Evolutionary conservation across 2,329 filamentous ascomycete genomes (phyloP), one percentile per base, ranked within the genome.

Genomic region (Fusarium oxysporum): DNA sequence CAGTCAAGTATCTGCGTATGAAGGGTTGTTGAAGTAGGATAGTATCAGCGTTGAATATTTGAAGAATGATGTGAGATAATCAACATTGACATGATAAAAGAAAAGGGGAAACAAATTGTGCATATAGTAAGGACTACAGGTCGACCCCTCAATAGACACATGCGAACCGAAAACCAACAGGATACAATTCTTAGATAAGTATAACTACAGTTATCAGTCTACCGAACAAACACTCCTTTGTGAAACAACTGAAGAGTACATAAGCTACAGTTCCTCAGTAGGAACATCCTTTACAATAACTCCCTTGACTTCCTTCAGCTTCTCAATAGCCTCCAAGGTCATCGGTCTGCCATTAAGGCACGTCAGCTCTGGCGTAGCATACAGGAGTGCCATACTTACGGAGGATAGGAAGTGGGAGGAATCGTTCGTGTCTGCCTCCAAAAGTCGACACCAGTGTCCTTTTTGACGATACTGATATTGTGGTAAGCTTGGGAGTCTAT

Each of bases 391-490:
- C 0, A 6, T 21, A 43, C 55, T 28, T 41, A 68, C 65, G 65
- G 65, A 19, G 65, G 65, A 16, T 68, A 68, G 4, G 38, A 68
- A 8, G 40, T 68, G 8, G 65, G 65, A 11, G 65, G 65, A 9
- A 68, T 48, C 0, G 63, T 54, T 40, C 65, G 30, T 0, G 63
- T 68, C n/a, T 64, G 65, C 13, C 25, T 54, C 65, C 65, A 68
- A 9, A 16, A 38, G 4, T 62, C 44, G 1, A 10, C 65, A 8
- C 65, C 65, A 17, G 65, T 68, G 8, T 68, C 65, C 4, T 68
- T 37, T 13, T 67, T 54, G 4, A 68, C 33, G 1, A 68, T 40
- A 5, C 65, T 68, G 1, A 9, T 7, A 19, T 1, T 1, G 16
- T 21, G 4, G 0, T 68, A 2, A 68, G 63, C 45, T 23, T 8